These are phyloP conservation scores for Diplodia seriata DNA, from an alignment of 2,329 filamentous ascomycete species.

Conservation along the genomic window DNA sequence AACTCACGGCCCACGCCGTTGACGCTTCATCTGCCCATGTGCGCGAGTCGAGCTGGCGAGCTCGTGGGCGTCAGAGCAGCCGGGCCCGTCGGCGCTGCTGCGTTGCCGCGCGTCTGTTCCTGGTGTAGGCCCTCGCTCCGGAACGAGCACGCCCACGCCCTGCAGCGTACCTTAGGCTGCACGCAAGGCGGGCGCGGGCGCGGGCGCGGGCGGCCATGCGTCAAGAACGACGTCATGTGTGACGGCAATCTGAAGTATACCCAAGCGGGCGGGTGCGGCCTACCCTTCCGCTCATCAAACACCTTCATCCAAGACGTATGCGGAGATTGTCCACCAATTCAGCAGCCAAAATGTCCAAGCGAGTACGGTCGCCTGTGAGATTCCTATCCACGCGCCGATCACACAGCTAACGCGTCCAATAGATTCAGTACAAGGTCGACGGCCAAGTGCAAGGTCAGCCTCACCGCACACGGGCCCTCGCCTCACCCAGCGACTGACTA, in stretches of 20 bases:
- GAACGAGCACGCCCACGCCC: neutral
- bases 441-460: conserved; percentile 54
- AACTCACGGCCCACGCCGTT: conserved; percentile 7
- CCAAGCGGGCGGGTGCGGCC: conserved; percentile 3
- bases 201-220: neutral
- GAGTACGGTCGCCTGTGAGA: neutral
- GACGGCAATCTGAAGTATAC: neutral
- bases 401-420: conserved; percentile 16
- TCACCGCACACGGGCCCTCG: conserved; percentile 13
- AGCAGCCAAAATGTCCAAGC: conserved; percentile 30
- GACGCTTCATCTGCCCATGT: neutral
- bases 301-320: conserved; percentile 5
- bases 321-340: conserved; percentile 17
- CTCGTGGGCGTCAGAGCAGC: neutral
- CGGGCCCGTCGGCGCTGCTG: neutral
- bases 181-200: neutral
- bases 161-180: neutral
- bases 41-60: neutral
- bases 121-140: neutral
- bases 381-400: neutral
- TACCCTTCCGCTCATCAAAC: conserved; percentile 10
- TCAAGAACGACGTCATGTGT: conserved; percentile 26
- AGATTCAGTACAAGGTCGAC: conserved; percentile 58
- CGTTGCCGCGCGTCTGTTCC: neutral
- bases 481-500: neutral